Conservation (phyloP, 176 grass and related monocot genomes). For the Thinopyrum elongatum region DNA sequence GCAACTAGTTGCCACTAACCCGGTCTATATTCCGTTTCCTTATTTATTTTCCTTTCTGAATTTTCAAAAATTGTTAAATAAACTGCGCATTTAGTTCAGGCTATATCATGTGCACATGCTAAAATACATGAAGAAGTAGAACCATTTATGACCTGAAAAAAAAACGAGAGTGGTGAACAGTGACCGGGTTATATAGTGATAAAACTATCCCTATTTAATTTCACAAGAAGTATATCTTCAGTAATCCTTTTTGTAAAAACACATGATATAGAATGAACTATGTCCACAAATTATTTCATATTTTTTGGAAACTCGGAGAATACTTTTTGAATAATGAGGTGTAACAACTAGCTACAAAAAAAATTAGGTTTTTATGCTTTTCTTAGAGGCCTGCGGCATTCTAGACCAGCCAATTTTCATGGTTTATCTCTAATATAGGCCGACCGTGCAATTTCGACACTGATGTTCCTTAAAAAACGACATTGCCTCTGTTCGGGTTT, state of each 20-base stretch:
- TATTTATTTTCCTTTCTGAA: not conserved
- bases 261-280: not conserved
- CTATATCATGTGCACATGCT: not conserved
- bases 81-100: not conserved
- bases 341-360: not conserved
- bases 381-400: not conserved
- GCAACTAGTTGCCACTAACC: not conserved
- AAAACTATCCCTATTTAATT: not conserved
- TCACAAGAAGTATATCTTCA: not conserved
- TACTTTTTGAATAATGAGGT: not conserved
- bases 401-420: not conserved
- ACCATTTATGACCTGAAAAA: not conserved
- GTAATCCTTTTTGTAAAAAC: not conserved
- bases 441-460: not conserved
- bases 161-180: not conserved
- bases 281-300: not conserved
- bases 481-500: too few relatives aligned
- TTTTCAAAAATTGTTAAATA: not conserved
- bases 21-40: not conserved
- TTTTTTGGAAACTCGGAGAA: not conserved
- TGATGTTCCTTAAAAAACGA: not conserved
- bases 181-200: not conserved
- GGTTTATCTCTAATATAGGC: not conserved
- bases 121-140: not conserved
- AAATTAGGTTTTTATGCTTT: slow-evolving; percentile 5